Conservation (phyloP, 352 stramenopile genomes). For the Globisporangium alternatum region DNA sequence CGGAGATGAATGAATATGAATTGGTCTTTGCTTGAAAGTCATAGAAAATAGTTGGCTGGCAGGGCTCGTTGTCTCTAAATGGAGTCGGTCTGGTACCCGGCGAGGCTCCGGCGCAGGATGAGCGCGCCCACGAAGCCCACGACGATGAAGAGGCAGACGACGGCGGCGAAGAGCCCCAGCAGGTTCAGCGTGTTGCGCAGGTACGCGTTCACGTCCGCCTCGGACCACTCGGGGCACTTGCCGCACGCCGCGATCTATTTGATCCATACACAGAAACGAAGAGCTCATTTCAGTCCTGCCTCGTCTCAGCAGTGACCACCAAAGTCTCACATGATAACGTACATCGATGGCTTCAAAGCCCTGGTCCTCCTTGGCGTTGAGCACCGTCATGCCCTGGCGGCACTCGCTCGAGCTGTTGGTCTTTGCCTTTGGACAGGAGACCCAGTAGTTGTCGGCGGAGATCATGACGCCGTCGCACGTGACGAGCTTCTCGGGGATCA, state of each 20-base stretch:
- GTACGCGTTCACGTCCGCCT: constrained; percentile 62
- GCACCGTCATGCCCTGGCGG: constrained; percentile 48
- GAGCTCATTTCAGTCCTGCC: constrained; percentile 6
- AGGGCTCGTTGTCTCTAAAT: constrained; percentile 31
- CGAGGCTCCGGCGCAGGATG: constrained; percentile 70
- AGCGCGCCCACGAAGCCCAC: constrained; percentile 63
- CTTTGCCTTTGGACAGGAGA: constrained; percentile 31
- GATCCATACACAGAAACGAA: constrained; percentile 4
- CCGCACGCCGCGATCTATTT: constrained; percentile 60
- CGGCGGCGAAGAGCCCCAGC: constrained; percentile 55
- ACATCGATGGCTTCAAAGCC: constrained; percentile 62
- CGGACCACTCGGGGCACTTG: constrained; percentile 79
- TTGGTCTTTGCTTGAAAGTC: constrained; percentile 2
- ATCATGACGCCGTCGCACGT: constrained; percentile 44
- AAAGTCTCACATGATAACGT: constrained; percentile 19
- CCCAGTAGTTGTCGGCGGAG: constrained; percentile 34
- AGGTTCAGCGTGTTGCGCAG: constrained; percentile 59
- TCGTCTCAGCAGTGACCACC: neutral
- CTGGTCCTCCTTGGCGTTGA: constrained; percentile 49
- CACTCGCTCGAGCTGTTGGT: constrained; percentile 26
- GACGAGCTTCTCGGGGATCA: constrained; percentile 22
- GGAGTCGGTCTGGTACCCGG: constrained; percentile 82
- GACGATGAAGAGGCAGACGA: constrained; percentile 79
- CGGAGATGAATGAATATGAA: constrained; percentile 26
- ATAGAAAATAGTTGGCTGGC: neutral